Evolutionary conservation across 768 basidiomycete species (phyloP), one percentile per base, ranked within the genome.

Genomic region (Daedalea quercina): DNA sequence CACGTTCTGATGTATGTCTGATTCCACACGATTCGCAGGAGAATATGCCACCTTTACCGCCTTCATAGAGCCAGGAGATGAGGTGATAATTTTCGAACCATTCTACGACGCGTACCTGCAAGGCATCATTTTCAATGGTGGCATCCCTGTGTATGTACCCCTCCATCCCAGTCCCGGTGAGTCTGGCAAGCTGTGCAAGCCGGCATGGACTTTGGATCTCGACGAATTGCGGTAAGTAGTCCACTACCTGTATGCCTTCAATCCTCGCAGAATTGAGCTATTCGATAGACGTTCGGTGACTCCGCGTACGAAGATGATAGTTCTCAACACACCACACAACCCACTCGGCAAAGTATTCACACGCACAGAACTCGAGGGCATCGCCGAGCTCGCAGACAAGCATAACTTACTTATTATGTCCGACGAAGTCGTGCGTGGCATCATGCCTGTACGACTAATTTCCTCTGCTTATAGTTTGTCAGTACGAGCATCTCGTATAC

Each of bases 11-110:
- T 35, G 17, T 17, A 22, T 35, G 9, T 33, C 19, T 24, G 47
- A 28, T 35, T 19, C 28, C 11, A 17, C 13, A 19, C 3, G 13
- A 7, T 22, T 8, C 22, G 23, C 66, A 93, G 94, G 95, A 25
- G 88, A 92, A 76, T 97, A 94, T 66, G 81, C 94, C 44, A 89
- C 92, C 44, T 89, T 94, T 60, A 80, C 84, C 9, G 95, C 96
- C 0, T 97, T 95, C 71, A 68, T 95, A 42, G 85, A 97, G 55
- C 76, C 80, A 31, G 95, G 87, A 3, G 95, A 98, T 63, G 95
- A 99, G 69, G 95, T 98, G 55, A 94, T 99, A 69, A 85, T 96
- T 79, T 93, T 98, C 64, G 95, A 98, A 69, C 95, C 94, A 1
- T 96, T 92, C 76, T 97, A 95, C 65, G 94, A 97, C 65, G 94